Evolutionary conservation across 2,329 filamentous ascomycete species (phyloP).

Genomic region (Colletotrichum melonis): DNA sequence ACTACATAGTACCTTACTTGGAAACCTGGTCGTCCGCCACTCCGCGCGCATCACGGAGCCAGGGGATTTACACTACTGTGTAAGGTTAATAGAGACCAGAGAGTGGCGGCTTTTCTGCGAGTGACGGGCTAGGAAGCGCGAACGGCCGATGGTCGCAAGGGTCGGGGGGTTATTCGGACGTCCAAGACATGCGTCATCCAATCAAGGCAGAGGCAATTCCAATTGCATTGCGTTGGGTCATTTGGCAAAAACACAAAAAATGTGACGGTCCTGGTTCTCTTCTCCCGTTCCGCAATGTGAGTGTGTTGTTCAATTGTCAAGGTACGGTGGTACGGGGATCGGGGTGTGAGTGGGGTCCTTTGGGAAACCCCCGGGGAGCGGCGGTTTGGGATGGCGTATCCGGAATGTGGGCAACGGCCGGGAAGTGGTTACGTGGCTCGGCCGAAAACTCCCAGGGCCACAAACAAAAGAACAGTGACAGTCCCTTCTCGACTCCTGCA

Average conservation of each 20-base stretch:
- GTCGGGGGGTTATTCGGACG: background rate
- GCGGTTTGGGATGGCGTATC: constrained; percentile 13
- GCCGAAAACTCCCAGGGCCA: constrained; percentile 14
- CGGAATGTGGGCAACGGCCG: constrained; percentile 24
- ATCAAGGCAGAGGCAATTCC: constrained; percentile 13
- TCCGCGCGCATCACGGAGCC: background rate
- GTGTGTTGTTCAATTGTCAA: background rate
- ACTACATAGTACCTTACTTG: background rate
- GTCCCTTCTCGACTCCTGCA: background rate
- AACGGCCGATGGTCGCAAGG: background rate
- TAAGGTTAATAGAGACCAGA: too few relatives aligned
- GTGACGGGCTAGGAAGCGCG: constrained; percentile 1
- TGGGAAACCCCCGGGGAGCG: constrained; percentile 1
- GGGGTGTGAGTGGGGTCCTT: background rate
- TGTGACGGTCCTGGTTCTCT: too few relatives aligned
- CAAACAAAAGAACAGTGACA: background rate
- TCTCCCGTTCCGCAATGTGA: background rate
- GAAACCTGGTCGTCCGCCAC: background rate
- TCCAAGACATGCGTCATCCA: constrained; percentile 3
- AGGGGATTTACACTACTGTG: too few relatives aligned
- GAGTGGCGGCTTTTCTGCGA: too few relatives aligned
- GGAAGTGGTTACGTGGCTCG: constrained; percentile 25
- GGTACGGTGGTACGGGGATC: background rate
- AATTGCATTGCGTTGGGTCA: constrained; percentile 22
- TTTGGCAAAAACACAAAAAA: background rate